Base-by-base conservation (phyloP, 768 basidiomycete genomes). In the Gymnopilus junonius region DNA sequence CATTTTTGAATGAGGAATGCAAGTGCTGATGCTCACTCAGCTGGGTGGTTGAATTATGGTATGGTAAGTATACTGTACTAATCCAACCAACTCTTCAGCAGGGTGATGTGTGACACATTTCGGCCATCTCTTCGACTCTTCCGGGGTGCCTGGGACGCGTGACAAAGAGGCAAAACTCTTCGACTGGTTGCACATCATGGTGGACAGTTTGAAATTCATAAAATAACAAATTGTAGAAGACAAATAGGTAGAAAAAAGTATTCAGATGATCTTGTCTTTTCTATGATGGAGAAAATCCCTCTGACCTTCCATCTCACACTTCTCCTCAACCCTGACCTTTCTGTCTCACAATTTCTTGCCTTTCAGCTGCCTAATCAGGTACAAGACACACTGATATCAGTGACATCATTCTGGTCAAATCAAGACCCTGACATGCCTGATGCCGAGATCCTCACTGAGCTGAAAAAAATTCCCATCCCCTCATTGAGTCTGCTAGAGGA, bases 381-480 rank as follows among this genome's bases (percentile, higher is more conserved):
- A n/a, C 39, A 40, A 40, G 39, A 40, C 39, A 40, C 14, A 5
- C 4, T n/a, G n/a, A 15, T 14, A 40, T 95, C 70, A 92, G 91
- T 2, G 95, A 94, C 1, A 96, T 95, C 68, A 86, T 95, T 17
- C 88, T 96, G 29, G 84, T 95, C 25, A 69, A n/a, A 55, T 66
- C 66, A 6, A 71, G 74, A 66, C 64, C 65, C 27, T 67, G 67
- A 31, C 32, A 31, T 21, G 15, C n/a, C n/a, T n/a, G n/a, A n/a
- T n/a, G n/a, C n/a, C n/a, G n/a, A n/a, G n/a, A n/a, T n/a, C n/a
- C n/a, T n/a, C n/a, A n/a, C n/a, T n/a, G n/a, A n/a, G n/a, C n/a
- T n/a, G n/a, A n/a, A n/a, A n/a, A n/a, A n/a, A n/a, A n/a, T n/a
- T n/a, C n/a, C n/a, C n/a, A n/a, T n/a, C n/a, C n/a, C n/a, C n/a